These are phyloP conservation scores for Drechslerella dactyloides DNA, from an alignment of 2,329 filamentous ascomycete species.

Conservation along the genomic window DNA sequence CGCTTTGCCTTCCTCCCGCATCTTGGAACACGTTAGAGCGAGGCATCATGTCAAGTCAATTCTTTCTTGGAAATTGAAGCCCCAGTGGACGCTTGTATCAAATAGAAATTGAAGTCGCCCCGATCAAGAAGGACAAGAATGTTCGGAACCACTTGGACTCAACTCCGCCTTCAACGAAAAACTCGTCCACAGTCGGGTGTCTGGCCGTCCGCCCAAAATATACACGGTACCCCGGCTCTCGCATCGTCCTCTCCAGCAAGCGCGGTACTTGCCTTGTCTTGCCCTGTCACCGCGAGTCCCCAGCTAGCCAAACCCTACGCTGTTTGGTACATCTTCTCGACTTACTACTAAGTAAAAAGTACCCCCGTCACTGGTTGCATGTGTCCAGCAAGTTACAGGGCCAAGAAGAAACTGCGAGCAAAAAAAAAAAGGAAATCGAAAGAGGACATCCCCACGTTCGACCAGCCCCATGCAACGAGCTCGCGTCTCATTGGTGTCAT, in stretches of 20 bases:
- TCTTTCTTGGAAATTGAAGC: conserved; percentile 7
- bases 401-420: conserved; percentile 10
- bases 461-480: conserved; percentile 43
- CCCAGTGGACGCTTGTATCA: conserved; percentile 5
- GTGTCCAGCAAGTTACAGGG: not conserved
- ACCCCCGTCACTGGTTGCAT: conserved; percentile 4
- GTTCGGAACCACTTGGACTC: conserved; percentile 37
- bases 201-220: too few relatives aligned
- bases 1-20: not conserved
- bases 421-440: conserved; percentile 4
- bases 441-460: conserved; percentile 45
- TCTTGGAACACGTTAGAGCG: conserved; percentile 4
- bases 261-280: conserved; percentile 27
- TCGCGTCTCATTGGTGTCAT: conserved; percentile 45
- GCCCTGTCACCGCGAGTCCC: conserved; percentile 18
- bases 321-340: too few relatives aligned
- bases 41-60: conserved; percentile 9
- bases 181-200: conserved; percentile 1
- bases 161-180: conserved; percentile 48
- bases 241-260: conserved; percentile 18
- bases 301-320: conserved; percentile 15
- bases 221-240: conserved; percentile 28
- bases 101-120: conserved; percentile 8
- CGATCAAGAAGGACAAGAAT: conserved; percentile 50
- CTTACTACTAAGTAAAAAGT: too few relatives aligned